Evolutionary conservation across 495 filamentous ascomycete genomes (phyloP), one percentile per base, ranked within the genome.

Genomic region (Wilcoxina mikolae): DNA sequence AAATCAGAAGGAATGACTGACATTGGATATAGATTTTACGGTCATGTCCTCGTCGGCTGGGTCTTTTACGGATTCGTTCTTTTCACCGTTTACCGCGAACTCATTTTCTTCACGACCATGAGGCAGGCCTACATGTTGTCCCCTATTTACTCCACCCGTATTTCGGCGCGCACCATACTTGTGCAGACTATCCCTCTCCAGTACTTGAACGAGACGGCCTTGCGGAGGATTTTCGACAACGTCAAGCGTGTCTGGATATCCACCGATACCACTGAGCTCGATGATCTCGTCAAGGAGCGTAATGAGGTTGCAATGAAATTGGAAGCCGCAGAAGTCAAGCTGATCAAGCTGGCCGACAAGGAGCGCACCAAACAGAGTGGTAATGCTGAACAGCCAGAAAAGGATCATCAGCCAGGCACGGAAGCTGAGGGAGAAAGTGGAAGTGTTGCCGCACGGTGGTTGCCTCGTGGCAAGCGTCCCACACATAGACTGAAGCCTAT

Each of bases 41-140:
- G 88, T 1, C 87, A 93, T 62, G 74, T 72, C 27, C 76, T 87
- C 57, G 66, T 83, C 56, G 74, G 75, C 27, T 87, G 83, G 79
- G 68, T 85, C 54, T 95, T 87, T 66, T 80, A 89, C 56, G 78
- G 78, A 44, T 91, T 95, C 61, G 72, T 98, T 60, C 83, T 95
- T 71, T 84, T 83, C 66, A 80, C 89, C 67, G 80, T 98, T 56
- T 84, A 89, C 56, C 79, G 93, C 44, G 91, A 98, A 70, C 82
- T 79, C 70, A 82, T 98, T 67, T 95, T 78, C 76, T 94, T 85
- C 69, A 85, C 95, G 76, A 95, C 94, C 68, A 68, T 96, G 55
- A 87, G 90, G 60, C 93, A 98, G 73, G 91, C 93, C 0, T 95
- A 94, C 71, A 74, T 91, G 46, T 75, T 94, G 54, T 89, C 87